Conservation (phyloP, 495 filamentous ascomycete species). For the Ramalina intermedia region DNA sequence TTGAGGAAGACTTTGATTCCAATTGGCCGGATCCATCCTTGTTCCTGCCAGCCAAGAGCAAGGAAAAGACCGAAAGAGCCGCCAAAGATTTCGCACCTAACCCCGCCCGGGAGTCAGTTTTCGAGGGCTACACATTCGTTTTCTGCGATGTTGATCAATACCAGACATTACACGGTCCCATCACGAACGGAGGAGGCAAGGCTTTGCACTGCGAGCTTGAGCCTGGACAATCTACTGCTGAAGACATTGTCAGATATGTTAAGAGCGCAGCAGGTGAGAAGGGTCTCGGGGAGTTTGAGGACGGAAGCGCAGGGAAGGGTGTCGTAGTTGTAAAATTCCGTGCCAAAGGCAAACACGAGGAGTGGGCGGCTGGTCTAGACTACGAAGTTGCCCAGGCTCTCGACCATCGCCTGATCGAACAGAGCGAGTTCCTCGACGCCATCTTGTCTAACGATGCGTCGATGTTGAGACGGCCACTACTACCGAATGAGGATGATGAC, state of each 20-base stretch:
- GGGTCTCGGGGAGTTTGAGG: slow-evolving; percentile 44
- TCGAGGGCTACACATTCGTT: slow-evolving; percentile 78
- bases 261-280: slow-evolving; percentile 61
- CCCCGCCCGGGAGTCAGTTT: slow-evolving; percentile 48
- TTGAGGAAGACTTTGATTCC: slow-evolving; percentile 75
- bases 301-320: slow-evolving; percentile 47
- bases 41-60: slow-evolving; percentile 58
- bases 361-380: slow-evolving; percentile 58
- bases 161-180: slow-evolving; percentile 54
- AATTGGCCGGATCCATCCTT: slow-evolving; percentile 64
- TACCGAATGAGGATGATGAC: slow-evolving; percentile 29
- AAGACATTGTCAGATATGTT: slow-evolving; percentile 67
- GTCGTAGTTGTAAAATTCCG: slow-evolving; percentile 69
- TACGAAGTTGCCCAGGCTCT: slow-evolving; percentile 51
- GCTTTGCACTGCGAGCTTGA: slow-evolving; percentile 49
- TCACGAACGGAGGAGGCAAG: slow-evolving; percentile 74
- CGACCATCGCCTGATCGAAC: slow-evolving; percentile 71
- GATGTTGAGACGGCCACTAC: slow-evolving; percentile 49
- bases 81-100: slow-evolving; percentile 55
- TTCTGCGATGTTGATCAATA: slow-evolving; percentile 73
- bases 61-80: slow-evolving; percentile 53
- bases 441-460: slow-evolving; percentile 67
- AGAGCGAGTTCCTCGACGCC: slow-evolving; percentile 85
- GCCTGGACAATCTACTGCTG: slow-evolving; percentile 51
- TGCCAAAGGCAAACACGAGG: slow-evolving; percentile 42